Evolutionary conservation across 148 eudicot genomes (phyloP), one percentile per base, ranked within the genome.

Genomic region (Diospyros kaki): DNA sequence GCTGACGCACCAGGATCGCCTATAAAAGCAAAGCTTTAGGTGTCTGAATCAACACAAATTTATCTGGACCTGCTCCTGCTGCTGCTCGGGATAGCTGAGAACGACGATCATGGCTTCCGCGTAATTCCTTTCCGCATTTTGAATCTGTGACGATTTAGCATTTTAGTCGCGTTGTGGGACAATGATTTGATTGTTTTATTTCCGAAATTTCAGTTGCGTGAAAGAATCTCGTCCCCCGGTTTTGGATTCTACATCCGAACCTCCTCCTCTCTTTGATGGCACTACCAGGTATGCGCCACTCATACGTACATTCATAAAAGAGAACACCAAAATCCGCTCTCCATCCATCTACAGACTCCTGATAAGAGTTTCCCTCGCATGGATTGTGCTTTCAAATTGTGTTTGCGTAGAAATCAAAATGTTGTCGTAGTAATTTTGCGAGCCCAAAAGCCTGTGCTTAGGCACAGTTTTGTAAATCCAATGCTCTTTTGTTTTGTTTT

Each of bases 241-340:
- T 18, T 39, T 92, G 77, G 84, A 80, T 59, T 81, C 97, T 53
- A 71, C 86, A 55, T 89, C 97, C 38, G 76, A 83, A 42, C 88
- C 86, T 38, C 97, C 89, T n/a, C 66, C 89, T 12, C 73, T 87
- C 42, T 89, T 88, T 48, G 90, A 92, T 72, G 97, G 94, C 55
- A 86, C 92, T 66, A 89, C 84, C 18, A 85, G 92, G 97, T 85
- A 65, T 40, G 0, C 1, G 13, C 9, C 52, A 28, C 9, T 46
- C 42, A 28, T 28, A 28, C 28, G 28, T 28, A 28, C 28, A 28
- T 28, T 0, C 28, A 0, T 28, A 0, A 0, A 28, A 28, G 28
- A 28, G 28, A 28, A 28, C 28, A 28, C 28, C 28, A 28, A 28
- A 28, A 28, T 28, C 0, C 0, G 65, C 3, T 75, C 45, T 8